phyloP scores from a whole-genome alignment of 2,329 filamentous ascomycete species.

The Pyricularia sp. region DNA sequence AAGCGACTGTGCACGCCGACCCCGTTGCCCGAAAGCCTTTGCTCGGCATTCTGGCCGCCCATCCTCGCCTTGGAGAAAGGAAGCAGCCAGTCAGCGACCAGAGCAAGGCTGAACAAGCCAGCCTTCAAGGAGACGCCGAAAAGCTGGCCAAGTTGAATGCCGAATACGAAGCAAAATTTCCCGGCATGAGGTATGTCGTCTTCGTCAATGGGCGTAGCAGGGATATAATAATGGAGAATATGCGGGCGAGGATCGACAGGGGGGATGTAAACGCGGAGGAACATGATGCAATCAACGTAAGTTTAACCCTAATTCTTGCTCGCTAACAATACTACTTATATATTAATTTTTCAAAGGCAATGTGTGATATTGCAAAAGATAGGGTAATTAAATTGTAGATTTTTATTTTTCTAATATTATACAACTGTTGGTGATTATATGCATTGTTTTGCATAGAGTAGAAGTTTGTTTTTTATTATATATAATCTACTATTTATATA shows the following conservation, averaged over 20 bases:
- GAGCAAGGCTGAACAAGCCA: constrained; percentile 73
- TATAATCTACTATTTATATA: too few species aligned
- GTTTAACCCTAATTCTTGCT: constrained; percentile 12
- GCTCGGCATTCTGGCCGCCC: constrained; percentile 65
- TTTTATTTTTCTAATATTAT: too few species aligned
- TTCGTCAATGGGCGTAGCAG: constrained; percentile 80
- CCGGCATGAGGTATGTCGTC: constrained; percentile 78
- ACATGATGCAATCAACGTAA: constrained; percentile 63
- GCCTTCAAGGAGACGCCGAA: constrained; percentile 52
- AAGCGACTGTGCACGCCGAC: constrained; percentile 29
- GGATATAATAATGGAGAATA: constrained; percentile 70
- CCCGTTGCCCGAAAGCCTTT: constrained; percentile 42
- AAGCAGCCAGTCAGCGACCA: constrained; percentile 75
- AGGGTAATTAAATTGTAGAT: constrained; percentile 36
- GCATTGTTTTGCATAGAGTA: too few species aligned
- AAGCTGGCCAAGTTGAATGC: constrained; percentile 56
- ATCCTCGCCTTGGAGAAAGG: constrained; percentile 68
- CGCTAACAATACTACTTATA: not conserved
- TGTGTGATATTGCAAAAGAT: constrained; percentile 85
- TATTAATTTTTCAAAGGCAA: constrained; percentile 46
- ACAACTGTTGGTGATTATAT: too few species aligned
- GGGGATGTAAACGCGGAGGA: constrained; percentile 61
- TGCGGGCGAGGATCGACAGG: constrained; percentile 63
- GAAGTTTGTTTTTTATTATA: too few species aligned
- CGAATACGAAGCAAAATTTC: constrained; percentile 73